Base-by-base conservation (phyloP, 495 filamentous ascomycete genomes). In the Lophiotrema nucula region DNA sequence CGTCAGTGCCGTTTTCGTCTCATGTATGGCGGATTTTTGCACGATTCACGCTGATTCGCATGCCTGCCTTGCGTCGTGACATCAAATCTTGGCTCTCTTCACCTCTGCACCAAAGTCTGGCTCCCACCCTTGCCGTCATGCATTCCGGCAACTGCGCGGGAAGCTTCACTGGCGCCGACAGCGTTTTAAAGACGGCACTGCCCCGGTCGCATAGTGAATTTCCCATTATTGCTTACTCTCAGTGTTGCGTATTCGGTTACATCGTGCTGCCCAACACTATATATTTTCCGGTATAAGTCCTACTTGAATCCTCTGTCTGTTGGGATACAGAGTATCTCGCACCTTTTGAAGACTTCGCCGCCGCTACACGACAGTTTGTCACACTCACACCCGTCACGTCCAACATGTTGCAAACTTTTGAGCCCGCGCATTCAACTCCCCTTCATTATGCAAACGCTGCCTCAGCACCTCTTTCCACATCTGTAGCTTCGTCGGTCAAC, bases 351-450 rank as follows among this genome's bases (percentile, higher is more conserved):
- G n/a, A n/a, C n/a, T n/a, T n/a, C n/a, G n/a, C n/a, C n/a, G n/a
- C n/a, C n/a, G n/a, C n/a, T n/a, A n/a, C n/a, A n/a, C n/a, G n/a
- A n/a, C n/a, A n/a, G n/a, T n/a, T n/a, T n/a, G n/a, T 35, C 8
- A 35, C 31, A 8, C 31, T 35, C 15, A 45, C 47, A 52, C 21
- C 11, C 48, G 28, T 45, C 41, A 27, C n/a, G 39, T 35, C 25
- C 62, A 53, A 44, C 57, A 66, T 66, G 63, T 42, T 66, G 43
- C 63, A 66, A 52, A 58, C 58, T 2, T 60, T 51, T 47, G 62
- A 66, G 12, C 57, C 23, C 18, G 11, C 44, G 21, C 52, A 48
- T 37, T 37, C 51, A 37, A 25, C 37, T 11, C 47, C 56, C 41
- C 41, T 47, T 10, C 63, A 53, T 28, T 66, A 66, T 55, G 58